Percentiles rank a stretch among this genome's conserved stretches.
Evolutionary conservation across 768 basidiomycete genomes (phyloP).

Genomic region (Pleurotus salmoneostramineus): DNA sequence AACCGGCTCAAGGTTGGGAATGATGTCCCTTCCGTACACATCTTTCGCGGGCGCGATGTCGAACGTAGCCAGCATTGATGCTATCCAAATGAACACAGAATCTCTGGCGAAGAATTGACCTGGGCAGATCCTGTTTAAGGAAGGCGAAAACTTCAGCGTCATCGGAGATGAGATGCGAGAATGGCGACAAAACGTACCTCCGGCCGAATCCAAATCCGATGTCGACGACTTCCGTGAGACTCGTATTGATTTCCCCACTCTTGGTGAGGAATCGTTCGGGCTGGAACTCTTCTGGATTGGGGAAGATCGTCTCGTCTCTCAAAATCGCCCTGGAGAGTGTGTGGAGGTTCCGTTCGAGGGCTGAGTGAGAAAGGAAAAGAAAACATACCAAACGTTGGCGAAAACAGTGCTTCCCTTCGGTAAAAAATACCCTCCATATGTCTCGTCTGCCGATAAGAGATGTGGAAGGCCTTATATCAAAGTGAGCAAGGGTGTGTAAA

Average conservation of each 20-base stretch:
- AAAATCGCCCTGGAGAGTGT: not conserved
- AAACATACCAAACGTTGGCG: constrained; percentile 27
- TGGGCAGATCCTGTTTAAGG: constrained; percentile 48
- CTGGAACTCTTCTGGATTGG: constrained; percentile 27
- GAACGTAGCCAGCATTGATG: constrained; percentile 11
- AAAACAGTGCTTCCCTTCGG: constrained; percentile 36
- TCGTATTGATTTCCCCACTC: constrained; percentile 15
- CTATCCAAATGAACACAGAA: constrained; percentile 25
- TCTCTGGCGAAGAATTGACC: constrained; percentile 60
- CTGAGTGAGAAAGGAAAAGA: not conserved
- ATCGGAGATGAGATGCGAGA: not conserved
- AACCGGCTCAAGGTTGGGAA: constrained; percentile 49
- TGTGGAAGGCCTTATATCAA: constrained; percentile 31
- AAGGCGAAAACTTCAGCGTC: too few species aligned
- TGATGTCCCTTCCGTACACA: constrained; percentile 36
- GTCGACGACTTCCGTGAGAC: constrained; percentile 16
- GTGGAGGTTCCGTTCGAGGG: constrained; percentile 4
- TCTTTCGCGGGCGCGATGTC: constrained; percentile 31
- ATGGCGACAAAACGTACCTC: constrained; percentile 25
- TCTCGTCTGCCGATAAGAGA: constrained; percentile 31
- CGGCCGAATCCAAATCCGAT: constrained; percentile 37
- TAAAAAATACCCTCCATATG: constrained; percentile 35
- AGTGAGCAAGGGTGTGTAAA: not conserved
- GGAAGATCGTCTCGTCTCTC: constrained; percentile 16
- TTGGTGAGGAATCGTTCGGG: constrained; percentile 33